Base-by-base conservation (phyloP, 2,329 filamentous ascomycete species). In the Delphinella strobiligena region DNA sequence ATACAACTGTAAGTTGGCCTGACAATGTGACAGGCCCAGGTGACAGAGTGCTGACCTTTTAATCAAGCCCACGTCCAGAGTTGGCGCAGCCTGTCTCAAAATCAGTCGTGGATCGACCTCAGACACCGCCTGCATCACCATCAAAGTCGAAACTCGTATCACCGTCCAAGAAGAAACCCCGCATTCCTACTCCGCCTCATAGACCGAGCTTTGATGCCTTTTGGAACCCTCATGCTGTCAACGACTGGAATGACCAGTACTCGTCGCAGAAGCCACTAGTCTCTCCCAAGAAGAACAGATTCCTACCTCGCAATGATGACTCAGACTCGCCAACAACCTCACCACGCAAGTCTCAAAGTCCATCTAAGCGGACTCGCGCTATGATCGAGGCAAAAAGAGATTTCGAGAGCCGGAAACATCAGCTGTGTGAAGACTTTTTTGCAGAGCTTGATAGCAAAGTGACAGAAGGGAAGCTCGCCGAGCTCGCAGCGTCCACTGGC, bases 381-480 rank as follows among this genome's bases (percentile, higher is more conserved):
- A 53, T 54, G 40, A 44, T 53, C 4, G 60, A 61, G 50, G 61
- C 33, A 4, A 77, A 72, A 52, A 82, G 75, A 54, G 61, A 62
- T 0, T 89, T 87, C 53, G 70, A 78, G 10, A 58, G 64, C 7
- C 57, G 54, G 8, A 88, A 85, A 55, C 68, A 80, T 37, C 60
- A 66, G 1, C 53, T 86, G 0, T 83, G 82, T 0, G 64, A 68
- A 34, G 49, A 56, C 0, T 89, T 89, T 53, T 63, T 91, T 1
- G 38, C 47, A 0, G 78, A 85, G 47, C 73, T 91, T n/a, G 84
- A 91, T 55, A 50, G 54, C 0, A 66, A 61, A 30, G 74, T 89
- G 48, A 78, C 80, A 0, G 50, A 66, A 2, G 76, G 79, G 7
- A 63, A 69, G 44, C 71, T 91, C 5, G 56, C 63, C 1, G 51